These are phyloP conservation scores for Aspergillus tubingensis DNA, from an alignment of 2,329 filamentous ascomycete species.

Conservation along the genomic window DNA sequence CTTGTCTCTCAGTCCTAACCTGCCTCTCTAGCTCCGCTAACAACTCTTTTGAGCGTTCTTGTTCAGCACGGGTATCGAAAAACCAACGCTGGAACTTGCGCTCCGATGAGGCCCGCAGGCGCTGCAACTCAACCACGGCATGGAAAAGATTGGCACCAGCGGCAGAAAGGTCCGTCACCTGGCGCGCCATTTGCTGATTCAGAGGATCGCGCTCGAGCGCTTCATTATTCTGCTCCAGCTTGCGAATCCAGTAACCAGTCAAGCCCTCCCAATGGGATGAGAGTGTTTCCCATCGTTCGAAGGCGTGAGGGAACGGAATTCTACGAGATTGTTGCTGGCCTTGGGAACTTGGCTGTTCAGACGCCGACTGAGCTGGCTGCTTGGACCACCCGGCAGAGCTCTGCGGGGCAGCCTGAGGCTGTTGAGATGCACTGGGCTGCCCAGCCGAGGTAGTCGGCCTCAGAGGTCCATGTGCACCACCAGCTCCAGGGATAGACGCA, in stretches of 20 bases:
- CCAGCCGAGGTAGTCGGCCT: constrained; percentile 22
- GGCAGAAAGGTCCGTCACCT: constrained; percentile 95
- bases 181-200: constrained; percentile 83
- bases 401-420: constrained; percentile 22
- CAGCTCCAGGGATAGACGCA: constrained; percentile 10
- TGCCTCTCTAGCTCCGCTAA: constrained; percentile 76
- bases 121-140: constrained; percentile 92
- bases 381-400: constrained; percentile 21
- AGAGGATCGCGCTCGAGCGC: constrained; percentile 81
- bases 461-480: constrained; percentile 11
- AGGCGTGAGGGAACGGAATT: constrained; percentile 89
- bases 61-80: constrained; percentile 86
- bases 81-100: constrained; percentile 99
- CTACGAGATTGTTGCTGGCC: constrained; percentile 43
- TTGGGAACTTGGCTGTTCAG: constrained; percentile 31
- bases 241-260: constrained; percentile 94
- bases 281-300: constrained; percentile 94
- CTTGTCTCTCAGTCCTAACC: constrained; percentile 72
- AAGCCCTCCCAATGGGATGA: constrained; percentile 98
- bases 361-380: constrained; percentile 29
- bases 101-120: constrained; percentile 90
- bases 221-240: constrained; percentile 84
- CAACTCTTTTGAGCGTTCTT: constrained; percentile 80
- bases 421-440: constrained; percentile 16
- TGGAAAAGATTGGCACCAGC: constrained; percentile 97